A percentile compares a stretch with the other conserved stretches of the same genome.
phyloP scores from a whole-genome alignment of 164 flowering plant genomes.

The Warburgia ugandensis region DNA sequence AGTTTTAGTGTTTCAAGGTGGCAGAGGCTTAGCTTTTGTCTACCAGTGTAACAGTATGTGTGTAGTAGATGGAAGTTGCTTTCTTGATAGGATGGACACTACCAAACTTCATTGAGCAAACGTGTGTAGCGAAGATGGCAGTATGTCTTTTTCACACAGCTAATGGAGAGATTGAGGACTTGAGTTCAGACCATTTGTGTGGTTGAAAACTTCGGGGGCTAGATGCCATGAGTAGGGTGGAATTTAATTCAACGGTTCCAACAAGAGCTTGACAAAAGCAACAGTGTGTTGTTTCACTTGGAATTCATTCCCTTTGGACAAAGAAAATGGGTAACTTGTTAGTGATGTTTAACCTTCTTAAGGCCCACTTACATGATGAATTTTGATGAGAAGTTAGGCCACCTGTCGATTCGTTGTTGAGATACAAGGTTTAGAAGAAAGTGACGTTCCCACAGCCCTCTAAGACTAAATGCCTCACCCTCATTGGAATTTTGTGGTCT shows the following conservation, averaged over 20 bases:
- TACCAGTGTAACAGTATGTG: not conserved
- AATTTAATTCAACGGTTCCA: not conserved
- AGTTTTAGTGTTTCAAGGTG: too few relatives aligned
- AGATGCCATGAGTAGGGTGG: not conserved
- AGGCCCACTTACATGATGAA: not conserved
- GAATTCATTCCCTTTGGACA: too few relatives aligned
- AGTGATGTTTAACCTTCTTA: too few relatives aligned
- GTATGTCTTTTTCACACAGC: conserved; percentile 1
- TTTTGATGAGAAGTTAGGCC: not conserved
- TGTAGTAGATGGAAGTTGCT: not conserved
- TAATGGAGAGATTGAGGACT: not conserved
- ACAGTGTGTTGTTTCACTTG: too few relatives aligned
- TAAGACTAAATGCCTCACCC: too few relatives aligned
- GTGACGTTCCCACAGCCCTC: too few relatives aligned
- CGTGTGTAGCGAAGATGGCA: not conserved
- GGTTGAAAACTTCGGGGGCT: not conserved
- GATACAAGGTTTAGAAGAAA: too few relatives aligned
- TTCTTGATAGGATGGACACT: not conserved
- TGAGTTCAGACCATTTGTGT: conserved; percentile 7
- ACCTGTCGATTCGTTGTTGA: too few relatives aligned
- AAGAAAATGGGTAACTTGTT: too few relatives aligned
- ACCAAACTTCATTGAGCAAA: not conserved
- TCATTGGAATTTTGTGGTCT: too few relatives aligned
- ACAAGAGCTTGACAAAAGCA: not conserved
- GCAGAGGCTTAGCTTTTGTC: too few relatives aligned